A percentile compares a stretch with the other conserved stretches of the same genome.
phyloP scores from a whole-genome alignment of 2,329 filamentous ascomycete genomes.

The Cladosporium sp. region DNA sequence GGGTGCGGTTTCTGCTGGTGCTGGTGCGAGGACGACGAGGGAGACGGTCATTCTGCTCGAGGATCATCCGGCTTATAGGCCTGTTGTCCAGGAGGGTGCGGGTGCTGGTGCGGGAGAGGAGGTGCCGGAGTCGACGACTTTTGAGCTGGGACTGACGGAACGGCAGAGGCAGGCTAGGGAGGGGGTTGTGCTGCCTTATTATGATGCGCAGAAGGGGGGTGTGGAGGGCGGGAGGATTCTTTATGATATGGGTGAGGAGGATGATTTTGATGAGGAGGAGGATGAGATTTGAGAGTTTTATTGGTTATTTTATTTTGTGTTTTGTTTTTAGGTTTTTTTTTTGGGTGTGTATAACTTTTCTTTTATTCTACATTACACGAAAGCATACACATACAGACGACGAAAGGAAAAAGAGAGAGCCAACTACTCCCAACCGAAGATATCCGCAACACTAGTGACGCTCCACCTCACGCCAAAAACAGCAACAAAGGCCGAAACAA shows the following conservation, averaged over 20 bases:
- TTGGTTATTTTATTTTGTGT: not conserved
- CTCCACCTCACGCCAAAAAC: conserved; percentile 71
- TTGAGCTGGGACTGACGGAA: conserved; percentile 81
- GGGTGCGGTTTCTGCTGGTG: too few species aligned
- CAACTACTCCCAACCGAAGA: conserved; percentile 69
- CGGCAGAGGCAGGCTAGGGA: conserved; percentile 84
- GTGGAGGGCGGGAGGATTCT: conserved; percentile 89
- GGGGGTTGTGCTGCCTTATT: conserved; percentile 88
- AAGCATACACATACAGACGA: not conserved
- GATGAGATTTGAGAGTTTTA: conserved; percentile 65
- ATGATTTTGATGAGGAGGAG: conserved; percentile 95
- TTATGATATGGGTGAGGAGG: conserved; percentile 94
- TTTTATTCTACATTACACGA: not conserved
- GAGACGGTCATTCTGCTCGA: conserved; percentile 58
- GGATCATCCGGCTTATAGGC: conserved; percentile 65
- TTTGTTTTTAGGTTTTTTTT: too few species aligned
- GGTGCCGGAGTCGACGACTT: conserved; percentile 57
- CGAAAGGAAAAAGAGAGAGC: too few species aligned
- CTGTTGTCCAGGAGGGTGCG: not conserved
- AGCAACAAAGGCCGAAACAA: conserved; percentile 66
- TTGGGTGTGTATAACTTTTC: not conserved
- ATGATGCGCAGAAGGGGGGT: conserved; percentile 79
- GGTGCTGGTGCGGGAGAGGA: conserved; percentile 32
- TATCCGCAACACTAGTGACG: conserved; percentile 71
- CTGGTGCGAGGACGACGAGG: conserved; percentile 16